phyloP scores from a whole-genome alignment of 805 yeast genomes.

The Schizosaccharomyces osmophilus region DNA sequence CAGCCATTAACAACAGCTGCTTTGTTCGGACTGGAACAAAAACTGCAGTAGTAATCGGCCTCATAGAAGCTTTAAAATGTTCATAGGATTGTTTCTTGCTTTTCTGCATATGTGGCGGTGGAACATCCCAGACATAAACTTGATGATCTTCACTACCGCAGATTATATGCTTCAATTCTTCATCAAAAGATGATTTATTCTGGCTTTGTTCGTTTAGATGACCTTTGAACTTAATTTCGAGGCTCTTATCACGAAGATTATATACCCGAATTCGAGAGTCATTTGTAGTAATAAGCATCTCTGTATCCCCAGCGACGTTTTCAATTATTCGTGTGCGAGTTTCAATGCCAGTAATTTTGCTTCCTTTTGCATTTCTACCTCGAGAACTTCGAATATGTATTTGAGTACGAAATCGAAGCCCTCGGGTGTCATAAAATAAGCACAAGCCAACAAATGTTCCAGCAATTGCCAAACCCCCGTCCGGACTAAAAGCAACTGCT shows the following conservation, averaged over 20 bases:
- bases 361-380: conserved; percentile 17
- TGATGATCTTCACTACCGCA: conserved; percentile 76
- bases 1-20: conserved; percentile 40
- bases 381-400: conserved; percentile 17
- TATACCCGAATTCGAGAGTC: conserved; percentile 57
- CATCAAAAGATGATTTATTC: conserved; percentile 39
- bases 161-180: conserved; percentile 31
- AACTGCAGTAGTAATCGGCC: conserved; percentile 47
- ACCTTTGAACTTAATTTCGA: conserved; percentile 54
- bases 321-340: conserved; percentile 10
- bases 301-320: conserved; percentile 15
- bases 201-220: conserved; percentile 45
- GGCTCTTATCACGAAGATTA: conserved; percentile 25
- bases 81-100: conserved; percentile 9
- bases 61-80: conserved; percentile 38
- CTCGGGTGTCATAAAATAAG: conserved; percentile 35
- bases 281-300: conserved; percentile 45
- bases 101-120: conserved; percentile 6
- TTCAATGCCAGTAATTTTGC: conserved; percentile 57
- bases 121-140: conserved; percentile 54
- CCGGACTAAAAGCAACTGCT: conserved; percentile 47
- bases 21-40: conserved; percentile 54
- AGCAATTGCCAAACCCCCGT: conserved; percentile 29
- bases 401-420: conserved; percentile 28
- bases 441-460: conserved; percentile 66